These are phyloP conservation scores for Exophiala sp. DNA, from an alignment of 2,329 filamentous ascomycete genomes.

Conservation along the genomic window DNA sequence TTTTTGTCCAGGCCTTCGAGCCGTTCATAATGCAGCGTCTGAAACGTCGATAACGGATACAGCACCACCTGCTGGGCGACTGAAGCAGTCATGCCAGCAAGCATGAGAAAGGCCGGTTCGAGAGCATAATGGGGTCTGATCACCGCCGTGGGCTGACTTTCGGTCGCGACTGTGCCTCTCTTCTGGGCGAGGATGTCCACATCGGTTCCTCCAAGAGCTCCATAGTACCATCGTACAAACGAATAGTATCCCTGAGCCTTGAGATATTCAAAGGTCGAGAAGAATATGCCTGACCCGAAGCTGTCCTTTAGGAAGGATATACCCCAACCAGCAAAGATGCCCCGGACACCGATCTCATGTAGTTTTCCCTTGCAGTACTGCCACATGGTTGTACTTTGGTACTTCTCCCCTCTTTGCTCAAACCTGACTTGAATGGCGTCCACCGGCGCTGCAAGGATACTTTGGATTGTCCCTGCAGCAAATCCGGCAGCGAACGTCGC, in stretches of 20 bases:
- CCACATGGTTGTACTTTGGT: conserved; percentile 54
- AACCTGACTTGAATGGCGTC: conserved; percentile 60
- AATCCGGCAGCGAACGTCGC: conserved; percentile 56
- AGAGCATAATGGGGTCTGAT: conserved; percentile 59
- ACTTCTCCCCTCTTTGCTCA: conserved; percentile 40
- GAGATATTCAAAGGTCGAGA: conserved; percentile 57
- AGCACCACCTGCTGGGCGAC: conserved; percentile 54
- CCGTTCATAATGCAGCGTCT: conserved; percentile 55
- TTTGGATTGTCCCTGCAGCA: conserved; percentile 54
- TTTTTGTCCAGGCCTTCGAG: conserved; percentile 55
- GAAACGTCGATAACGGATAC: conserved; percentile 54
- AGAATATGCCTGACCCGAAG: conserved; percentile 57
- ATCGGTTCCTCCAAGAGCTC: conserved; percentile 32
- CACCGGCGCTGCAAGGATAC: conserved; percentile 56
- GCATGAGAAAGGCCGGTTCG: conserved; percentile 56
- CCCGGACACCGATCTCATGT: conserved; percentile 53
- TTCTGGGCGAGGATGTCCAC: conserved; percentile 31
- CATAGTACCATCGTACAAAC: conserved; percentile 56
- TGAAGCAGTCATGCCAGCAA: conserved; percentile 55
- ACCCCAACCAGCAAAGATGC: conserved; percentile 59
- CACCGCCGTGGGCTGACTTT: conserved; percentile 27
- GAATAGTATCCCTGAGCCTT: conserved; percentile 59
- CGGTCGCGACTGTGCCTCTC: conserved; percentile 15
- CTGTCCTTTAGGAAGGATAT: conserved; percentile 56
- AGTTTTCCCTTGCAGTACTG: conserved; percentile 55